These are phyloP conservation scores for Glycine latifolia DNA, from an alignment of 306 rosid genomes.

Conservation along the genomic window DNA sequence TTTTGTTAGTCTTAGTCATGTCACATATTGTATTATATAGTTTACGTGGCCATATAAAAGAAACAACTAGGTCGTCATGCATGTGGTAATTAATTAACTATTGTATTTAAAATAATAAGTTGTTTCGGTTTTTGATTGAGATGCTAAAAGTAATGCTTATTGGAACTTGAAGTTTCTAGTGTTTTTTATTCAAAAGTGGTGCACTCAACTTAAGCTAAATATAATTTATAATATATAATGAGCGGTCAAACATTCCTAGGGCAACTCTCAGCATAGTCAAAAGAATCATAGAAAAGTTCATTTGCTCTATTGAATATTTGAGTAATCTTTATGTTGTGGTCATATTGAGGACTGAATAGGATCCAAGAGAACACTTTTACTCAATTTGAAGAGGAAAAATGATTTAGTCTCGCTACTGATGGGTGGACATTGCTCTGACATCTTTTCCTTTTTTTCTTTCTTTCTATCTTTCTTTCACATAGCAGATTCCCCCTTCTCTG, in stretches of 20 bases:
- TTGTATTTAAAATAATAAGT: constrained; percentile 27
- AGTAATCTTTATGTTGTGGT: constrained; percentile 43
- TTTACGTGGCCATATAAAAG: neutral
- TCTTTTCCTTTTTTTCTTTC: constrained; percentile 24
- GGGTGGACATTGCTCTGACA: constrained; percentile 35
- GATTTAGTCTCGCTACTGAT: constrained; percentile 39
- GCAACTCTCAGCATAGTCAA: constrained; percentile 46
- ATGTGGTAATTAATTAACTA: constrained; percentile 31
- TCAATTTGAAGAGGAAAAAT: constrained; percentile 41
- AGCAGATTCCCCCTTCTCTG: constrained; percentile 31
- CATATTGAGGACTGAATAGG: neutral
- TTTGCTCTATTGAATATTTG: constrained; percentile 24
- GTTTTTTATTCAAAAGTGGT: neutral
- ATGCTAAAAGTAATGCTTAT: constrained; percentile 40
- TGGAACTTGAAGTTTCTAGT: constrained; percentile 30
- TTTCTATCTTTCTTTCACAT: constrained; percentile 6
- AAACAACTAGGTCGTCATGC: neutral
- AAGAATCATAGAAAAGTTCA: constrained; percentile 52
- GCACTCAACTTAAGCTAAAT: constrained; percentile 7
- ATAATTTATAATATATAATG: neutral
- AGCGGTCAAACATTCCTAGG: constrained; percentile 53
- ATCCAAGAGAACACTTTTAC: constrained; percentile 65
- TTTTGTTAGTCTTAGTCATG: constrained; percentile 51
- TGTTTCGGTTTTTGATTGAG: constrained; percentile 18
- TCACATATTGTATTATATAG: neutral